Conservation (phyloP, 1,284 basidiomycete species). For the Trametes pubescens region DNA sequence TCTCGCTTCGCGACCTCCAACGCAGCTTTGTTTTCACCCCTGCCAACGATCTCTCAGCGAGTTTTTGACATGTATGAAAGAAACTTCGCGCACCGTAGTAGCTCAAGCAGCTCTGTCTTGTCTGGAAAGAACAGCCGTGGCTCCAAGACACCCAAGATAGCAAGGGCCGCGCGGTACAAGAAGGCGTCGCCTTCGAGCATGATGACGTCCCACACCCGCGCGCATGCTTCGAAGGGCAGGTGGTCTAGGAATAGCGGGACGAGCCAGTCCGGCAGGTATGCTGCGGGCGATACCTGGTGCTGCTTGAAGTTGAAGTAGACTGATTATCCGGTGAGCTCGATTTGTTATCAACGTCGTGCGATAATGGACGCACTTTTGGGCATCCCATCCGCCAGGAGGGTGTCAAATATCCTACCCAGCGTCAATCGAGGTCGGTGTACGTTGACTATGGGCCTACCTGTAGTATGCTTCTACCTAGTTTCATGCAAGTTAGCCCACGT, state of each 20-base stretch:
- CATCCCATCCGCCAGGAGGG: slow-evolving; percentile 90
- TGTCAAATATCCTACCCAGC: slow-evolving; percentile 84
- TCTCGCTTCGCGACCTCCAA: slow-evolving; percentile 81
- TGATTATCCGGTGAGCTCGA: slow-evolving; percentile 41
- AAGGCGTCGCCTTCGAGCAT: slow-evolving; percentile 90
- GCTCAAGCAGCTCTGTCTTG: slow-evolving; percentile 73
- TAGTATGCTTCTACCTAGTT: slow-evolving; percentile 82
- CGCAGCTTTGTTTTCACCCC: slow-evolving; percentile 86
- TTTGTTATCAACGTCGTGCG: background rate
- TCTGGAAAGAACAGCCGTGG: slow-evolving; percentile 89
- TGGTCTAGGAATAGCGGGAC: slow-evolving; percentile 87
- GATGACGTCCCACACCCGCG: slow-evolving; percentile 90
- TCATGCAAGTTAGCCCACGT: slow-evolving; percentile 5
- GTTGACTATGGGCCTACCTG: slow-evolving; percentile 43
- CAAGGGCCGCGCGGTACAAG: slow-evolving; percentile 84
- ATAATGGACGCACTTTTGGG: slow-evolving; percentile 76
- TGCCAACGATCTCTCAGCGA: slow-evolving; percentile 37
- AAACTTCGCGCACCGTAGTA: slow-evolving; percentile 61
- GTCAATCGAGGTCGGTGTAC: slow-evolving; percentile 5
- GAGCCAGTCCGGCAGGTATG: slow-evolving; percentile 85
- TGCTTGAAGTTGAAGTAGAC: slow-evolving; percentile 97
- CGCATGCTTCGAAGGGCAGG: slow-evolving; percentile 87
- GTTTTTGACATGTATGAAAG: background rate
- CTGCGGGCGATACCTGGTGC: slow-evolving; percentile 82
- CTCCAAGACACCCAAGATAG: slow-evolving; percentile 87